Evolutionary conservation across 106 monocot species (phyloP), one percentile per base, ranked within the genome.

Genomic region (Dioscorea alata): DNA sequence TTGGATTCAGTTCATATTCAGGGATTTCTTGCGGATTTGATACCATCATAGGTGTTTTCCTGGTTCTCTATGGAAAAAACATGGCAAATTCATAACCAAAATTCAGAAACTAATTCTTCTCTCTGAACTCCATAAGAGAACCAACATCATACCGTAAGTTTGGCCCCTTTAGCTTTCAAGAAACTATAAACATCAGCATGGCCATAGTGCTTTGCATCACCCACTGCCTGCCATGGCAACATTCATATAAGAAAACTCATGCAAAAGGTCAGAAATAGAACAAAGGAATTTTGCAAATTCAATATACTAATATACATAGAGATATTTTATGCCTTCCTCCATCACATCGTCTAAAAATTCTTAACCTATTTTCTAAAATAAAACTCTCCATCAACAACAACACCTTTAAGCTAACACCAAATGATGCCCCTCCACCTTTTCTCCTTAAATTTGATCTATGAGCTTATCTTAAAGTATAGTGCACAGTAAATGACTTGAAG

Each of bases 191-290:
- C 78, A 59, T 89, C 86, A 21, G 70, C 14, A 57, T 86, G 68
- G 56, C 84, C 84, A 71, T 94, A 94, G 53, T 63, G 85, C 60
- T 90, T 94, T 21, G 94, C 90, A 83, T 94, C 94, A 50, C 73
- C 84, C 61, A 84, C 84, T 58, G 94, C 89, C 94, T 94, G 48
- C 12, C 34, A 60, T 49, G 33, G 19, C 48, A 76, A 63, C 12
- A 56, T 60, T 22, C 62, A 50, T 16, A 65, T 34, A 22, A 0
- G 42, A 65, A 20, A 19, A 65, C 21, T 33, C 31, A 6, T 42
- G 42, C 5, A 42, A 42, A 42, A 5, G 4, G 5, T 42, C 42
- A 3, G 9, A 42, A 42, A 42, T 8, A 42, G 6, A 42, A 42
- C 2, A 28, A 28, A 28, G 3, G 28, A 28, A 28, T 28, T 28